These are phyloP conservation scores for rapeseed (Brassica napus) DNA, from an alignment of 345 rosid species.

Conservation along the genomic window Da-Ae NC_063439.1:27509001-27509500, in stretches of 20 bases:
- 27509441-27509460: slow-evolving; percentile 51
- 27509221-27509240: slow-evolving; percentile 8
- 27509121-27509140: slow-evolving; percentile 12
- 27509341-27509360: neutral
- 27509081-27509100: neutral
- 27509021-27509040: slow-evolving; percentile 6
- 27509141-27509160: neutral
- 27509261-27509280: slow-evolving; percentile 16
- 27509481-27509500: slow-evolving; percentile 64
- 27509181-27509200: neutral
- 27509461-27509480: slow-evolving; percentile 61
- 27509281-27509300: slow-evolving; percentile 32
- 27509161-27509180: neutral
- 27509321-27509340: slow-evolving; percentile 2
- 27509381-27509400: neutral
- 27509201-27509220: neutral
- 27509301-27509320: neutral
- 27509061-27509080: neutral
- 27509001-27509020: slow-evolving; percentile 15
- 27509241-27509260: slow-evolving; percentile 20
- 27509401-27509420: neutral
- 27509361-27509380: slow-evolving; percentile 11
- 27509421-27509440: slow-evolving; percentile 33
- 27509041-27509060: neutral
- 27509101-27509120: neutral